phyloP scores from a whole-genome alignment of 495 filamentous ascomycete genomes.

The Penicillium soppii region DNA sequence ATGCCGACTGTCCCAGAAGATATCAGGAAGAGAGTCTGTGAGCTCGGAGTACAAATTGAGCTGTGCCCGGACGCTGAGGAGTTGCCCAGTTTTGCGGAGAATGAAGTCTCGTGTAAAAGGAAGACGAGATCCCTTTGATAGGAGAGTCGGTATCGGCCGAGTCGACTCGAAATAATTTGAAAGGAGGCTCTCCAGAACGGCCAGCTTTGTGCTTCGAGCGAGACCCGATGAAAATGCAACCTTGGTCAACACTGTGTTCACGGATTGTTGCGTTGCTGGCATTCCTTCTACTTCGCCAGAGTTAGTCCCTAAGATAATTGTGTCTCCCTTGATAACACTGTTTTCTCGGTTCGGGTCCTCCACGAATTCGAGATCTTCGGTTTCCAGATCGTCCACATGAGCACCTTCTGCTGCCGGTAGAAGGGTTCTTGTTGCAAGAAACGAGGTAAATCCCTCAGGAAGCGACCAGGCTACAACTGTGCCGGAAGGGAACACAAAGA shows the following conservation, averaged over 20 bases:
- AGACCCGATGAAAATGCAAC: slow-evolving; percentile 95
- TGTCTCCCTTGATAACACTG: slow-evolving; percentile 81
- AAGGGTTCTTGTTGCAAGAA: slow-evolving; percentile 70
- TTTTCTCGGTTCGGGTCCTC: slow-evolving; percentile 73
- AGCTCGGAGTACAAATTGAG: slow-evolving; percentile 96
- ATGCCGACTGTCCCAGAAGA: slow-evolving; percentile 93
- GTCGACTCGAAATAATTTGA: slow-evolving; percentile 82
- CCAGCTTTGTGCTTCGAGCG: slow-evolving; percentile 92
- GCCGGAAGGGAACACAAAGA: slow-evolving; percentile 96
- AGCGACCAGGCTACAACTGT: slow-evolving; percentile 92
- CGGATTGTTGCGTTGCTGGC: slow-evolving; percentile 34
- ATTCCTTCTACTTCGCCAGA: slow-evolving; percentile 15
- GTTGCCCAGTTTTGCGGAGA: slow-evolving; percentile 87
- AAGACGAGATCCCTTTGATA: slow-evolving; percentile 62
- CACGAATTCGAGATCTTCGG: slow-evolving; percentile 85
- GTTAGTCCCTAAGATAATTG: slow-evolving; percentile 85
- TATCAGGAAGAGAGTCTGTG: slow-evolving; percentile 90
- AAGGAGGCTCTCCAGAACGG: slow-evolving; percentile 85
- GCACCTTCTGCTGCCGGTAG: slow-evolving; percentile 74
- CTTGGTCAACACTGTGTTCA: slow-evolving; percentile 84
- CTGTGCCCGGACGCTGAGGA: slow-evolving; percentile 87
- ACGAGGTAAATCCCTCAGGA: slow-evolving; percentile 65
- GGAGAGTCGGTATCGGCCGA: slow-evolving; percentile 69
- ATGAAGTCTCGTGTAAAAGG: slow-evolving; percentile 77
- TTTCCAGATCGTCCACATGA: slow-evolving; percentile 67